Conservation (phyloP, 768 basidiomycete species). For the Hygrophorus russula region DNA sequence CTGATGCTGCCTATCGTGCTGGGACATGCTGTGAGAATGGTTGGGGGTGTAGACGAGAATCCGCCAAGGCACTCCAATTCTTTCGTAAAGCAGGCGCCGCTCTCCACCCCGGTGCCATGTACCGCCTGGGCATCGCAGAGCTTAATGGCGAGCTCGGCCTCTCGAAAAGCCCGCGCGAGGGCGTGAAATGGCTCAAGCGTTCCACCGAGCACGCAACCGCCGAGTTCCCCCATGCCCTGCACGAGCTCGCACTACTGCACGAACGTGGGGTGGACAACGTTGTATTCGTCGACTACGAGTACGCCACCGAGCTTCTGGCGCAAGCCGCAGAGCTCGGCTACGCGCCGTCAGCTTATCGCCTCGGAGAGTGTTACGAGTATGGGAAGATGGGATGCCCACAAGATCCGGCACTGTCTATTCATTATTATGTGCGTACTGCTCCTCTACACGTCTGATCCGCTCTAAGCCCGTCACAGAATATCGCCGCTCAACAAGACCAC, state of each 20-base stretch:
- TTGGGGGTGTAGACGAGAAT: constrained; percentile 93
- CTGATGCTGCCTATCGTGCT: constrained; percentile 89
- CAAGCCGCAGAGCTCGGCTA: constrained; percentile 95
- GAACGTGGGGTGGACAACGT: constrained; percentile 99
- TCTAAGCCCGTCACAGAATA: constrained; percentile 53
- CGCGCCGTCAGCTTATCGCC: constrained; percentile 87
- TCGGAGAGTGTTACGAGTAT: constrained; percentile 99
- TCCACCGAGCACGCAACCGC: constrained; percentile 91
- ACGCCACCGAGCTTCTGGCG: constrained; percentile 87
- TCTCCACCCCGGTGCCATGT: constrained; percentile 90
- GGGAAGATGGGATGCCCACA: constrained; percentile 98
- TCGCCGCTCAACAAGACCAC: constrained; percentile 95
- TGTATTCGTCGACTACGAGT: constrained; percentile 92
- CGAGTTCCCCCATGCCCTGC: constrained; percentile 93
- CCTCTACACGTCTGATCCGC: constrained; percentile 1
- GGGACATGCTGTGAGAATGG: constrained; percentile 99
- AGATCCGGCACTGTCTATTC: constrained; percentile 93
- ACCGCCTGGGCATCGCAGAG: constrained; percentile 91
- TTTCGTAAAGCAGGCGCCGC: constrained; percentile 90
- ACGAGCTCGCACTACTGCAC: constrained; percentile 88
- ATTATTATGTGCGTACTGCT: constrained; percentile 80
- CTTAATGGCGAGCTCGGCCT: constrained; percentile 91
- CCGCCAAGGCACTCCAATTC: constrained; percentile 83
- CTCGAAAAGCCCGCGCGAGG: constrained; percentile 82
- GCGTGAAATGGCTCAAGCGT: constrained; percentile 97